phyloP scores from a whole-genome alignment of 2,329 filamentous ascomycete genomes.

The Tolypocladium ovalisporum region DNA sequence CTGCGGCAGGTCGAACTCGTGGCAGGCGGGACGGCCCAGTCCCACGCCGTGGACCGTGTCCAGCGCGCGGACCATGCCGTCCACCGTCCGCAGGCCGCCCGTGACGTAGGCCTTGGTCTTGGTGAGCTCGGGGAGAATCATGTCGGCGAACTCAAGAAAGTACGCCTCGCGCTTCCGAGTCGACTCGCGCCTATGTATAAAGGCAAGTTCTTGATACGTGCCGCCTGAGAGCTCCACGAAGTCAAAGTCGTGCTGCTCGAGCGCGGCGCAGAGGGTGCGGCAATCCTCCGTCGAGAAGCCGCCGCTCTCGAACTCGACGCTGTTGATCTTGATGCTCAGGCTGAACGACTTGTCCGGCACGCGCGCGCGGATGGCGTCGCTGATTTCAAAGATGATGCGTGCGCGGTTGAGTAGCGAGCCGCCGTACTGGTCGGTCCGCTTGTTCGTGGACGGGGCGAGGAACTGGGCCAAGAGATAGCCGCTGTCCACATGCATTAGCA shows the following conservation, averaged over 20 bases:
- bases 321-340: constrained; percentile 47
- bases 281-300: constrained; percentile 42
- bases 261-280: constrained; percentile 30
- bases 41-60: constrained; percentile 49
- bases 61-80: constrained; percentile 48
- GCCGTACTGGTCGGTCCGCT: constrained; percentile 40
- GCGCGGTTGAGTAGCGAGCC: constrained; percentile 30
- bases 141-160: constrained; percentile 50
- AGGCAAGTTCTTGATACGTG: constrained; percentile 44
- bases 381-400: constrained; percentile 34
- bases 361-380: constrained; percentile 19
- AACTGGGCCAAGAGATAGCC: constrained; percentile 45
- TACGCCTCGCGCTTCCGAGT: constrained; percentile 46
- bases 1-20: constrained; percentile 14
- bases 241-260: constrained; percentile 40
- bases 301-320: constrained; percentile 42
- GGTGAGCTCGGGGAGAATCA: constrained; percentile 29
- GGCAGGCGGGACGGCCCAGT: constrained; percentile 28
- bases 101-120: constrained; percentile 49
- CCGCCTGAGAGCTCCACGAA: constrained; percentile 52
- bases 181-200: constrained; percentile 39
- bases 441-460: constrained; percentile 36
- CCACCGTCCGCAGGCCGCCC: constrained; percentile 43
- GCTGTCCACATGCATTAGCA: constrained; percentile 3
- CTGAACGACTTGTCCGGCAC: constrained; percentile 23